Evolutionary conservation across 2,329 filamentous ascomycete genomes (phyloP), one percentile per base, ranked within the genome.

Genomic region (Chaetothyriales sp.): DNA sequence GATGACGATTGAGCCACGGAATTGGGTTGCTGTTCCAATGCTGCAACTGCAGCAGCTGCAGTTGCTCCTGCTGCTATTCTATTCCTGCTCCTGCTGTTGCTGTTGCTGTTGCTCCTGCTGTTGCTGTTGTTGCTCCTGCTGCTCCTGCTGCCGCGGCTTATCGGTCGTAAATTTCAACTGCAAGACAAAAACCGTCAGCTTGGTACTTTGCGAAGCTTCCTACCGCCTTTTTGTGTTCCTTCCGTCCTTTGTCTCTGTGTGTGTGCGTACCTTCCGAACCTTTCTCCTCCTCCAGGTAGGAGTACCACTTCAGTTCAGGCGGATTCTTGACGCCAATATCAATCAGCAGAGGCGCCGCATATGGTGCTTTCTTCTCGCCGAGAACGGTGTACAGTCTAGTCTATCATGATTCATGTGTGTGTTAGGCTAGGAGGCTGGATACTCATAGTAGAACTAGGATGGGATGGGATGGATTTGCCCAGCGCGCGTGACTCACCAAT

Each of bases 251-350:
- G n/a, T n/a, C n/a, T n/a, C n/a, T n/a, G n/a, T n/a, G n/a, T n/a
- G n/a, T n/a, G n/a, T n/a, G n/a, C n/a, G n/a, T 20, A 47, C 45
- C 45, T 18, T 59, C 57, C 12, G 53, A 49, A 26, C 58, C 58
- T 44, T 51, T 49, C 43, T 54, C 53, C 2, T 51, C 52, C n/a
- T 53, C 51, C 26, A 57, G 18, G 53, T 55, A 60, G 10, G 55
- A 56, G 47, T 57, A 53, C 58, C 58, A 60, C 46, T 57, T 57
- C 28, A 60, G 54, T 26, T 54, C 51, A 15, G 32, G 32, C 8
- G 32, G 32, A 2, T 15, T 39, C 32, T 15, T 39, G 32, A 15
- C 15, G 18, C 58, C 58, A 22, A 51, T 53, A 9, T 55, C 51
- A 20, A 49, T 25, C 54, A 60, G 55, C 20, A 54, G 22, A 9